Conservation (phyloP, 257 asterid genomes). For the Nicotiana knightiana region DNA sequence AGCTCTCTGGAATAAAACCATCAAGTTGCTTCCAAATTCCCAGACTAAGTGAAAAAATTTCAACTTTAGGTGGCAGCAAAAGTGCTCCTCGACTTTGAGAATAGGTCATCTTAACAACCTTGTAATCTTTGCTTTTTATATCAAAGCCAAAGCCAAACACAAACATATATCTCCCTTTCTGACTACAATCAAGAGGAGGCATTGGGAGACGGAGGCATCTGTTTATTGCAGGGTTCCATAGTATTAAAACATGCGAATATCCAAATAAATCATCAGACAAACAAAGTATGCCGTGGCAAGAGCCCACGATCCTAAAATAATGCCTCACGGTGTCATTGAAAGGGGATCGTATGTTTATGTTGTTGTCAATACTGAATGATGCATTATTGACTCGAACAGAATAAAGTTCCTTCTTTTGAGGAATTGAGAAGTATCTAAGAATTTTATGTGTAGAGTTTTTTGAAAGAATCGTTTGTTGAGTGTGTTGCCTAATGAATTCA, state of each 20-base stretch:
- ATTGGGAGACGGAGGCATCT: slow-evolving; percentile 18
- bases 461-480: neutral
- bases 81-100: neutral
- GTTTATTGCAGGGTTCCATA: slow-evolving; percentile 35
- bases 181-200: neutral
- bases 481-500: slow-evolving; percentile 8
- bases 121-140: slow-evolving; percentile 12
- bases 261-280: slow-evolving; percentile 29
- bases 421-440: slow-evolving; percentile 1
- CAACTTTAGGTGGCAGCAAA: slow-evolving; percentile 13
- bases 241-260: slow-evolving; percentile 6
- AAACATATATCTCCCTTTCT: neutral
- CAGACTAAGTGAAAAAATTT: slow-evolving; percentile 1
- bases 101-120: slow-evolving; percentile 11
- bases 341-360: slow-evolving; percentile 4
- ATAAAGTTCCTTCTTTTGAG: slow-evolving; percentile 12
- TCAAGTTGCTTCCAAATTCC: slow-evolving; percentile 11
- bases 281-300: slow-evolving; percentile 30
- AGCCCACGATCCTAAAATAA: slow-evolving; percentile 32
- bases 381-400: neutral
- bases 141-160: slow-evolving; percentile 17
- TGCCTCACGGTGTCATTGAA: slow-evolving; percentile 5
- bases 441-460: neutral
- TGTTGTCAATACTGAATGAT: neutral
- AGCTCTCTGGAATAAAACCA: neutral